Evolutionary conservation across 108 stramenopile genomes (phyloP), one percentile per base, ranked within the genome.

Genomic region (Conticribra weissflogii): DNA sequence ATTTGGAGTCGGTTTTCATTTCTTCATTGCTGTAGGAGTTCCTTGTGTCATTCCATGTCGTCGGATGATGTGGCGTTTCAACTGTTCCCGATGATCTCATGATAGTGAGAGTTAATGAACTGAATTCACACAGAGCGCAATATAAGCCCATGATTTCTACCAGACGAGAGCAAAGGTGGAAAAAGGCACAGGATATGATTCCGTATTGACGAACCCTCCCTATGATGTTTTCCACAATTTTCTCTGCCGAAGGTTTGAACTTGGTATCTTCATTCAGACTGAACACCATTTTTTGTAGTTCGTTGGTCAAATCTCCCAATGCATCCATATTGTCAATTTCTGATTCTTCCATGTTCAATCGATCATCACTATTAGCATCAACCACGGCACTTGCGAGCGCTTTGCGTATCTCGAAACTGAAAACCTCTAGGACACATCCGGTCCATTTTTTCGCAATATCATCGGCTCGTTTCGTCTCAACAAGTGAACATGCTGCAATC

Each of bases 381-480:
- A 33, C 8, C 5, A 41, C 8, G 36, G 36, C 5, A 12, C 36
- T 41, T 41, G 36, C 36, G 12, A 41, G 12, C 8, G 72, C 72
- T 46, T 65, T 63, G 25, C 28, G 49, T 45, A 54, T 27, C 59
- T 70, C 77, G 54, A 78, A 78, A 27, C 70, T 66, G 19, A 71
- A 44, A 52, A 68, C 55, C 60, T 78, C 63, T 29, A 71, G 23
- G 18, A 78, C 41, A 41, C 69, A 71, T 34, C 64, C 58, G 27
- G 69, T 66, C 77, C 77, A 78, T 29, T 60, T 63, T 27, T 27
- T 50, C 2, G 64, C 69, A 56, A 76, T 49, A 18, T 24, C 62
- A 24, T 46, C 51, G 2, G 33, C 44, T 27, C 36, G 27, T 19
- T 28, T 50, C 59, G 29, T 28, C 32, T 18, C 21, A 33, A 12